Evolutionary conservation across 441 rosid species (phyloP), one percentile per base, ranked within the genome.

Genomic region (Kokia cookei): DNA sequence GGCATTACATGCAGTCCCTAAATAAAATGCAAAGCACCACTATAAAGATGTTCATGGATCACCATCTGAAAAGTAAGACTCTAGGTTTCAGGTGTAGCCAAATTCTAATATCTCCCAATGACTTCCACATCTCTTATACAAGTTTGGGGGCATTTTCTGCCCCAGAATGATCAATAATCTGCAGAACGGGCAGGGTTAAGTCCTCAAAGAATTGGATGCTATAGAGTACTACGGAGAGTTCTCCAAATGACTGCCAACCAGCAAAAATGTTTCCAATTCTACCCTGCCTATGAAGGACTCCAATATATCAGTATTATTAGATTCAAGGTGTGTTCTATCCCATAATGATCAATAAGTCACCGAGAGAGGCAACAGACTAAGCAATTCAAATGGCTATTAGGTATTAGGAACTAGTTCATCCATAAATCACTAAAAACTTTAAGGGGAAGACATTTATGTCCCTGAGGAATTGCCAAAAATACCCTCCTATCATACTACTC

Each of bases 1-100:
- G 75, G 76, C 78, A 73, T 81, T 24, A 81, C 72, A 65, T 55
- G 60, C 9, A 12, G 72, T 68, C 72, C 72, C 72, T 29, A 12
- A 45, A 45, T 42, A 43, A 65, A 22, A 43, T 22, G 66, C 66
- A 62, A 35, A 62, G 45, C 26, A 35, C 47, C 24, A 35, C 7
- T 35, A 15, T 29, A 42, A 42, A 11, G n/a, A 19, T 10, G 32
- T 4, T 12, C 29, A 65, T 11, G 32, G 9, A 12, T 65, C 32
- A 65, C 32, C 45, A 13, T 43, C 15, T 5, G 35, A 24, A 65
- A 43, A 22, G 5, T 13, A 65, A 29, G 60, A 71, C 35, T 57
- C 32, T 58, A 58, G n/a, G 11, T 57, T 57, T 54, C 35, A 11
- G 22, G 24, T 27, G 13, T 8, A 8, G 40, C 45, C 17, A 9